A percentile compares a stretch with the other conserved stretches of the same genome.
These are phyloP conservation scores for Dactylonectria macrodidyma DNA, from an alignment of 2,329 filamentous ascomycete genomes.

Conservation along the genomic window DNA sequence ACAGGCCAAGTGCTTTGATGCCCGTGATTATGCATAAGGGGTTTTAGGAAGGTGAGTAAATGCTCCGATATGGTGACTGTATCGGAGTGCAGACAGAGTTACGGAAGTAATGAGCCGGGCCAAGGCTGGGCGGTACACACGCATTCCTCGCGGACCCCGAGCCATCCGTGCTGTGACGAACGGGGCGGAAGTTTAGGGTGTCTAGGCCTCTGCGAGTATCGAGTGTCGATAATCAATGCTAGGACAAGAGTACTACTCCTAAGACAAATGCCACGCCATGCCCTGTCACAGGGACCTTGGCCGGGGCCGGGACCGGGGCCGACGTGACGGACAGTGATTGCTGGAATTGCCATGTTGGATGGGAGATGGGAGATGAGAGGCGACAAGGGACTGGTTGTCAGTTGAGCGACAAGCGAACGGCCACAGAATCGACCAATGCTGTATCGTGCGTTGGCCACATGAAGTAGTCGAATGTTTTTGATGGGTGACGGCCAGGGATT, in stretches of 20 bases:
- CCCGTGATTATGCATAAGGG: neutral
- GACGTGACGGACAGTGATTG: neutral
- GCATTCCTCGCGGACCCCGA: conserved; percentile 45
- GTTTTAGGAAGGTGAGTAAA: neutral
- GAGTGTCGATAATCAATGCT: too few species aligned
- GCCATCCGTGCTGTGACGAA: conserved; percentile 36
- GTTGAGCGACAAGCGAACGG: neutral
- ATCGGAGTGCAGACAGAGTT: conserved; percentile 1
- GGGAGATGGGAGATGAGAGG: conserved; percentile 10
- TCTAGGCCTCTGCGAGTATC: neutral
- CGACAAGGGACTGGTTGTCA: conserved; percentile 1
- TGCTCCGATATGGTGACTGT: neutral
- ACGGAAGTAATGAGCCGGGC: conserved; percentile 27
- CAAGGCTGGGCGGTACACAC: conserved; percentile 17
- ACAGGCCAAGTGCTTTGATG: neutral
- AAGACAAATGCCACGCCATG: conserved; percentile 10
- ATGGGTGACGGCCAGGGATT: neutral
- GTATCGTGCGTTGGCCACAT: conserved; percentile 18
- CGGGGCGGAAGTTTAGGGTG: conserved; percentile 21
- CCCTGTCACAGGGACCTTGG: neutral
- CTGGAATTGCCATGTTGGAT: neutral
- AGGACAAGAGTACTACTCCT: too few species aligned
- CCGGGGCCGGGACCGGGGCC: conserved; percentile 1
- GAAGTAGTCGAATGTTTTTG: conserved; percentile 18
- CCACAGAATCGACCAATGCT: conserved; percentile 15